Evolutionary conservation across 768 basidiomycete species (phyloP).

Genomic region (Russula compacta): DNA sequence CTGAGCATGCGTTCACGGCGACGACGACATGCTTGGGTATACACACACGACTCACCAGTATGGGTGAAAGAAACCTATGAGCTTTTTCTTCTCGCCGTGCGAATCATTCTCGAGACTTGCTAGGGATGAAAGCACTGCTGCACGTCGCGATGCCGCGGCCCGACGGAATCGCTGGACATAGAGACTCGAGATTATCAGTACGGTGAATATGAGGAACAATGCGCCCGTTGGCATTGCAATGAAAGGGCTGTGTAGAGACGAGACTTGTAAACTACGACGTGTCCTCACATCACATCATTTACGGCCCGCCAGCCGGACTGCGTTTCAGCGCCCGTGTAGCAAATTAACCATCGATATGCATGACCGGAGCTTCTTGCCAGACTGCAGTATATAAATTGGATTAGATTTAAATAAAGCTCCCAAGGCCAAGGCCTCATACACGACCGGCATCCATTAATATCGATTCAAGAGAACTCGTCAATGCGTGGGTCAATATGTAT

Average conservation of each 20-base stretch:
- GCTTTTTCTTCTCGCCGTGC: conserved; percentile 20
- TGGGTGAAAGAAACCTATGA: conserved; percentile 90
- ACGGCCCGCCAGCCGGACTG: no score
- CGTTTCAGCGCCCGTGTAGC: no score
- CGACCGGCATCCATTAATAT: no score
- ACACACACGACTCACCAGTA: conserved; percentile 61
- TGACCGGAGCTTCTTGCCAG: no score
- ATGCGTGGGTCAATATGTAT: no score
- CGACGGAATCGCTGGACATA: neutral
- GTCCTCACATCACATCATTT: no score
- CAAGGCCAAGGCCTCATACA: no score
- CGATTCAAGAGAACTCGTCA: no score
- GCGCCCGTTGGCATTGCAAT: neutral
- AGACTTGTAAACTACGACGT: no score
- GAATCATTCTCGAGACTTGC: conserved; percentile 5
- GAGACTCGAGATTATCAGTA: neutral
- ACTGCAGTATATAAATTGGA: no score
- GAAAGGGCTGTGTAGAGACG: neutral
- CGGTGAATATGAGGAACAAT: neutral
- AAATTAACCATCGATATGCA: no score
- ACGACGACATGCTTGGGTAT: neutral
- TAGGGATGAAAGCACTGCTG: conserved; percentile 1
- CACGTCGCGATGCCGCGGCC: neutral
- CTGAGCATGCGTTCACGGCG: neutral
- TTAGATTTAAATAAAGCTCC: no score